Base-by-base conservation (phyloP, 2,329 filamentous ascomycete genomes). In the Fusarium pseudocircinatum region DNA sequence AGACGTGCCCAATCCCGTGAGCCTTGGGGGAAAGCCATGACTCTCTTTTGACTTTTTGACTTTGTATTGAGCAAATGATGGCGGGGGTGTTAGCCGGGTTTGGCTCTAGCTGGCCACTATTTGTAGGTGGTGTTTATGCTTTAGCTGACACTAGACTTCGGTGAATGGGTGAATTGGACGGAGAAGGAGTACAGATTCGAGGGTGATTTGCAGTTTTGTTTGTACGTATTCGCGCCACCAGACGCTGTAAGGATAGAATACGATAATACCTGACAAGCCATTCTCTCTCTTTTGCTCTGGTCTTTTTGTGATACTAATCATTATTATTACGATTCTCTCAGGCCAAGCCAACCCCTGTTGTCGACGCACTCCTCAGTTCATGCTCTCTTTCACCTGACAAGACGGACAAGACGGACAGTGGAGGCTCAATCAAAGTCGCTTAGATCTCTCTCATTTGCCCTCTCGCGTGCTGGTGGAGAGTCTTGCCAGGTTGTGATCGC, bases 391-490 rank as follows among this genome's bases (percentile, higher is more conserved):
- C 52, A 59, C 56, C 65, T 66, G 54, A 67, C 20, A 28, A 28
- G 20, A 53, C 24, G 32, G 54, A 63, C 24, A 53, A 53, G 24
- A 53, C 34, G 32, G 49, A 15, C 60, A 58, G 66, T 34, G 64
- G 66, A 69, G 50, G 66, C 63, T 67, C 63, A 36, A 47, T 43
- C 43, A 65, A 65, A 61, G 57, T 70, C 73, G 75, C 66, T 54
- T 70, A 76, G 75, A 78, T 78, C 73, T 76, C 69, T 78, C 69
- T 76, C 69, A 77, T 78, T 78, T 76, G 60, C 66, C 59, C 63
- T 77, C 73, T 76, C 58, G 67, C 73, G 68, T 77, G 68, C 69
- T 76, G 59, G 73, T 76, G 76, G 76, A 68, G 69, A 72, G 46
- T 30, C 46, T 47, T 32, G 60, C 42, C 46, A 50, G 75, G 69